Conservation (phyloP, 208 protist species). For the Porcisia hertigi region DNA sequence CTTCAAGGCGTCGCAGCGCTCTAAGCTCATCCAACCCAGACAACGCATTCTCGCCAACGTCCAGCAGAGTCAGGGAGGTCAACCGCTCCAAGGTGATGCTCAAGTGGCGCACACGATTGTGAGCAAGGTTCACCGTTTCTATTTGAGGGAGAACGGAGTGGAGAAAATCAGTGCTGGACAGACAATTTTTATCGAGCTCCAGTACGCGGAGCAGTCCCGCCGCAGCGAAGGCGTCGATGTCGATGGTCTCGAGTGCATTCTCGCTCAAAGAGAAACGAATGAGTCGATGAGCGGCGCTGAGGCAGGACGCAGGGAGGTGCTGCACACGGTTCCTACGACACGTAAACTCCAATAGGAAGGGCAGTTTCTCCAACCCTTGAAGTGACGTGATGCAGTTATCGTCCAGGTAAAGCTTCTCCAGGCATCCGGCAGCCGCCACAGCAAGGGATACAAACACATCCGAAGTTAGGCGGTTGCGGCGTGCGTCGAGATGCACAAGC, state of each 20-base stretch:
- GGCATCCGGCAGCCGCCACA: conserved; percentile 27
- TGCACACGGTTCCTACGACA: conserved; percentile 49
- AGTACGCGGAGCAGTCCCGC: conserved; percentile 48
- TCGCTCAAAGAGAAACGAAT: conserved; percentile 45
- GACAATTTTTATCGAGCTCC: conserved; percentile 60
- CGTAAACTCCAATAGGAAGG: conserved; percentile 65
- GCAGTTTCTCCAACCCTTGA: conserved; percentile 47
- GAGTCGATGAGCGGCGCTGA: conserved; percentile 31
- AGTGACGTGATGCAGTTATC: conserved; percentile 62
- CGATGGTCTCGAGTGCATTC: conserved; percentile 39
- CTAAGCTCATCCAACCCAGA: conserved; percentile 22
- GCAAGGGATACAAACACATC: conserved; percentile 52
- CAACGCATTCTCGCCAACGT: conserved; percentile 22
- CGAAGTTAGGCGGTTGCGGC: conserved; percentile 57
- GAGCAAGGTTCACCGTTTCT: conserved; percentile 54
- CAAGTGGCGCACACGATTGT: conserved; percentile 54
- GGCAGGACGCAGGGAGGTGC: conserved; percentile 24
- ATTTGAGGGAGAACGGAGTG: conserved; percentile 48
- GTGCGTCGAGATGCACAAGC: conserved; percentile 71
- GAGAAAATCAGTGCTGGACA: conserved; percentile 49
- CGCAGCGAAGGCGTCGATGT: conserved; percentile 45
- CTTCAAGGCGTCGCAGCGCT: conserved; percentile 17
- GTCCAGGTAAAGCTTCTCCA: conserved; percentile 69
- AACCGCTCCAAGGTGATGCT: conserved; percentile 44
- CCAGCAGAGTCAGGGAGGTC: conserved; percentile 21